A percentile compares a stretch with the other conserved stretches of the same genome.
phyloP scores from a whole-genome alignment of 495 filamentous ascomycete species.

The Jackrogersella minutella region DNA sequence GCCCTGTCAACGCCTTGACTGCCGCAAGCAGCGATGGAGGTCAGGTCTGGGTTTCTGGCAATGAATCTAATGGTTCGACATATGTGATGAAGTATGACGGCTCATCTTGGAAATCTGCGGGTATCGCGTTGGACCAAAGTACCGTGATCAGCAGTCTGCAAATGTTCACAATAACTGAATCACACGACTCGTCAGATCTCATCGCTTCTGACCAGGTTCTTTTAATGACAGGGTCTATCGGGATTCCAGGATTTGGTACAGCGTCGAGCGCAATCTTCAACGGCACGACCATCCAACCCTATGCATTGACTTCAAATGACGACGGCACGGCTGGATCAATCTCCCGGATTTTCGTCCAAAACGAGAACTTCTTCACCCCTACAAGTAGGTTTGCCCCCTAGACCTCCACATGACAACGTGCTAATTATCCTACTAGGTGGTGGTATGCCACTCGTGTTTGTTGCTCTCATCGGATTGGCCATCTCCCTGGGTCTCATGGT shows the following conservation, averaged over 20 bases:
- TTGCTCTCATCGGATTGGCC: conserved; percentile 91
- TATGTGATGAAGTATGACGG: conserved; percentile 83
- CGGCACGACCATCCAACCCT: conserved; percentile 78
- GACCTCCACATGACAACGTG: conserved; percentile 34
- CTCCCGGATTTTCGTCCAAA: conserved; percentile 78
- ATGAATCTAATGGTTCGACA: conserved; percentile 67
- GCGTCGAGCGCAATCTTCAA: conserved; percentile 90
- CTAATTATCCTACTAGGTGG: conserved; percentile 50
- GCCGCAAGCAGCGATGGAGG: conserved; percentile 71
- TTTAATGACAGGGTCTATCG: conserved; percentile 82
- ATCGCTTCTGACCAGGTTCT: conserved; percentile 72
- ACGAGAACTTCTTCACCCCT: conserved; percentile 65
- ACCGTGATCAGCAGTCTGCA: conserved; percentile 81
- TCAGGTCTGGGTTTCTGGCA: conserved; percentile 83
- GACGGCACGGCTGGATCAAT: conserved; percentile 65
- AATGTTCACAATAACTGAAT: conserved; percentile 71
- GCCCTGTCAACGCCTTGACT: conserved; percentile 77
- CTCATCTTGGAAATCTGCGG: conserved; percentile 59
- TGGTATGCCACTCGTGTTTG: conserved; percentile 80
- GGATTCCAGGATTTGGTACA: conserved; percentile 74
- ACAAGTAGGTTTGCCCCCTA: conserved; percentile 39
- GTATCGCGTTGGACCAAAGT: conserved; percentile 64
- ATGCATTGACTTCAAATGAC: conserved; percentile 74
- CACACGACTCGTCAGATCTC: conserved; percentile 70
- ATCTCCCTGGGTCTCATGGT: conserved; percentile 87